Evolutionary conservation across 345 rosid genomes (phyloP), one percentile per base, ranked within the genome.

Genomic region (Sapria himalayana): DNA sequence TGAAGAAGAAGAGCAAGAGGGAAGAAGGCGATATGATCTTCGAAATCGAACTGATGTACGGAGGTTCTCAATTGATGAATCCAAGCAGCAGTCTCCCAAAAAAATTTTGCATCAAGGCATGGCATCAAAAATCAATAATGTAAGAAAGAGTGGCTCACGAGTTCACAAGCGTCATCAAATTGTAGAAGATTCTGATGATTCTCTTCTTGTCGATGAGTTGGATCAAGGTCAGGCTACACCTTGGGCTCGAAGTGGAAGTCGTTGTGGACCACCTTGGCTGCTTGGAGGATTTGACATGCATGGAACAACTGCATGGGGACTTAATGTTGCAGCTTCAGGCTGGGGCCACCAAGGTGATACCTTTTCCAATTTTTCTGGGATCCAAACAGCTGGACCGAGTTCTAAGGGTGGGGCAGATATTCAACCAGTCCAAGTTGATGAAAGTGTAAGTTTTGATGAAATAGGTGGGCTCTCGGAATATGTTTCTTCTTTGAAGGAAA

Each of bases 391-490:
- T 39, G 99, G 99, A 47, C 99, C 99, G 54, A 91, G 99, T 62
- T 91, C 99, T 43, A 91, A 91, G 64, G 99, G 99, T 41, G 99
- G 99, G 58, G 99, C 95, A 45, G 99, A 91, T 68, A 91, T 91
- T 57, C 99, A 84, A 63, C 99, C 99, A 27, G 60, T 91, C 51
- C 99, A 84, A 72, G 81, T 91, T 59, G 94, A 84, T 52, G 99
- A 80, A 45, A 62, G 67, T 60, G 75, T 91, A 43, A 91, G 75
- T 62, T 91, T 91, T 71, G 79, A 79, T 29, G 99, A 91, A 42
- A 91, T 91, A 32, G 99, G 99, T 19, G 99, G 99, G 48, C 81
- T 91, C 41, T 84, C 99, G 4, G 76, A 59, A 53, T 91, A 91
- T 64, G 66, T 89, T 56, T 84, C 82, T 73, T 77, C 94, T 59